Evolutionary conservation across 306 rosid species (phyloP).

Genomic region (Sicyos edulis): DNA sequence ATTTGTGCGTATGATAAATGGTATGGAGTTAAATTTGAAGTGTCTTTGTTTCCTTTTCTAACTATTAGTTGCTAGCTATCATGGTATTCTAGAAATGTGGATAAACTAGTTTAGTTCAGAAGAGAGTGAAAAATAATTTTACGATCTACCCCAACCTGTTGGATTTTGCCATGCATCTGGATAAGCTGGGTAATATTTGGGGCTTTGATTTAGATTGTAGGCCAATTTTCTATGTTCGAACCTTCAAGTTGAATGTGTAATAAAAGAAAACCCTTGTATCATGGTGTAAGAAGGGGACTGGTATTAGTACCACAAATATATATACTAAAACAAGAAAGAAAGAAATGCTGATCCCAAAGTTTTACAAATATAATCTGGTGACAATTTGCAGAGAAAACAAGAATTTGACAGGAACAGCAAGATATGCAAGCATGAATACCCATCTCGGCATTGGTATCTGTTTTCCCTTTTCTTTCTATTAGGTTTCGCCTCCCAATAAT

Average conservation of each 20-base stretch:
- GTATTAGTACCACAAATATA: background rate
- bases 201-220: background rate
- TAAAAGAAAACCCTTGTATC: background rate
- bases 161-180: background rate
- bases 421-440: conserved; percentile 99
- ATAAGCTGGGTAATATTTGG: background rate
- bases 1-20: background rate
- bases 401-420: conserved; percentile 96
- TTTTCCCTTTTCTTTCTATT: background rate
- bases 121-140: background rate
- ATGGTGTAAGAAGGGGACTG: background rate
- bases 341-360: background rate
- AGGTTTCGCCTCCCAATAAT: background rate
- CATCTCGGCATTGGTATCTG: conserved; percentile 84
- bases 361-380: conserved; percentile 26
- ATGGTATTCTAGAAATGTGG: background rate
- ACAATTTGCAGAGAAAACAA: conserved; percentile 76
- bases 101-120: background rate
- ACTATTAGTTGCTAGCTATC: background rate
- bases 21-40: too few relatives aligned
- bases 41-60: background rate
- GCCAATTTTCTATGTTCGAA: background rate
- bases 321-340: background rate
- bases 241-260: background rate
- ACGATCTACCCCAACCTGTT: background rate